Evolutionary conservation across 208 protist genomes (phyloP), one percentile per base, ranked within the genome.

Genomic region (Acanthamoeba quina): DNA sequence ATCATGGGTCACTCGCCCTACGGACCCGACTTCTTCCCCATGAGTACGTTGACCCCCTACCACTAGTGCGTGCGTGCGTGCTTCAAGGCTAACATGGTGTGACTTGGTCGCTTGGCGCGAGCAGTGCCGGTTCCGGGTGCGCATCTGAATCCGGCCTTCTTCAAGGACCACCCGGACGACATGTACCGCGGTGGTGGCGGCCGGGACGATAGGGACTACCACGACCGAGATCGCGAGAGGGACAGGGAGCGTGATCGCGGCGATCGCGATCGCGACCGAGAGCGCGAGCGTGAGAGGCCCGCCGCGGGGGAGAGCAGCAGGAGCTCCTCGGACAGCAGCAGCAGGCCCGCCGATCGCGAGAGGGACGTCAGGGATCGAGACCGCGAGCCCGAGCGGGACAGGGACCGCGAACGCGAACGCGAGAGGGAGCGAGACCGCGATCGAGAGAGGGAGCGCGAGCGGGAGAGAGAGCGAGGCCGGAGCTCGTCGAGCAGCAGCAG

Each of bases 151-250:
- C 70, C 70, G 70, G 70, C 70, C 10, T 78, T 78, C 70, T 78
- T 78, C 70, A 64, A 64, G 58, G 58, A 64, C 58, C 58, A 64
- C 66, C 66, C 66, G 70, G 70, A 49, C 17, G 70, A 78, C 70
- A 15, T n/a, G 21, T 49, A 78, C 70, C 70, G 70, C 29, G n/a
- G 70, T 9, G n/a, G 29, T 3, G 37, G 37, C 37, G 37, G 37
- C 37, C 37, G 37, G 37, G 37, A 37, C 5, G n/a, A 41, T 26
- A 7, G 41, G 11, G 70, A 78, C 70, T 78, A 49, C 41, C 26
- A 78, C 41, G 37, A 78, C 70, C 7, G 70, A 19, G 70, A 78
- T 13, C 70, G 70, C 70, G 70, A 78, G 0, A n/a, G 70, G 70
- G 70, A 78, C 21, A 15, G 70, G 26, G 70, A 78, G 15, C 21